Evolutionary conservation across 108 stramenopile genomes (phyloP).

Genomic region (Epithemia pelagica): DNA sequence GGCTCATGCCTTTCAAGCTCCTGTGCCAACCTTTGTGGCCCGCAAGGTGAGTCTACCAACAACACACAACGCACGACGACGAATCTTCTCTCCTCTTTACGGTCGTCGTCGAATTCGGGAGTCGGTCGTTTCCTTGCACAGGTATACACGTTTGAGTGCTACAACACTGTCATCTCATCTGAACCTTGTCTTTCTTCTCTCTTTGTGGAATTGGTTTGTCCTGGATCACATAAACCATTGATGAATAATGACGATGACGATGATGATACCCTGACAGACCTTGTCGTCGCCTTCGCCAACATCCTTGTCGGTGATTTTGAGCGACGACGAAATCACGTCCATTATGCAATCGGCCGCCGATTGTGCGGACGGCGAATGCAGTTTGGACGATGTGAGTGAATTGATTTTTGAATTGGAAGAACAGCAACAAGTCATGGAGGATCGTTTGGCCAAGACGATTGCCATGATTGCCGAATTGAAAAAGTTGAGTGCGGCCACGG

Average conservation of each 20-base stretch:
- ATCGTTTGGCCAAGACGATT: constrained; percentile 44
- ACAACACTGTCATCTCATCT: too few relatives aligned
- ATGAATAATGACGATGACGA: too few relatives aligned
- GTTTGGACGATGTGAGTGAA: constrained; percentile 63
- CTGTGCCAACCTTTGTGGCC: background rate
- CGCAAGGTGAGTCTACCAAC: background rate
- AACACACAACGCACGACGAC: too few relatives aligned
- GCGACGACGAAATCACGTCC: constrained; percentile 45
- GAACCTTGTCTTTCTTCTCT: too few relatives aligned
- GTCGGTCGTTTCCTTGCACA: too few relatives aligned
- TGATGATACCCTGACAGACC: too few relatives aligned
- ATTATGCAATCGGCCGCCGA: constrained; percentile 45
- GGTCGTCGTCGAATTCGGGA: too few relatives aligned
- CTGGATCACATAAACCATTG: too few relatives aligned
- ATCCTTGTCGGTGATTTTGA: constrained; percentile 13
- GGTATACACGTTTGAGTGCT: too few relatives aligned
- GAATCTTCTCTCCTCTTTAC: too few relatives aligned
- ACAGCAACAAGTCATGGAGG: constrained; percentile 42
- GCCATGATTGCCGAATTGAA: constrained; percentile 55
- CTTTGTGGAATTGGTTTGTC: too few relatives aligned
- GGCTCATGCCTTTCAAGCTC: background rate
- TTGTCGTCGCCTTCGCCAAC: background rate
- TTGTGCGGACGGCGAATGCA: constrained; percentile 63
- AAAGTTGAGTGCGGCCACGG: constrained; percentile 49
- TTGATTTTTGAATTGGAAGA: constrained; percentile 47